Evolutionary conservation across 352 stramenopile genomes (phyloP), one percentile per base, ranked within the genome.

Genomic region (Pythium myriotylum): DNA sequence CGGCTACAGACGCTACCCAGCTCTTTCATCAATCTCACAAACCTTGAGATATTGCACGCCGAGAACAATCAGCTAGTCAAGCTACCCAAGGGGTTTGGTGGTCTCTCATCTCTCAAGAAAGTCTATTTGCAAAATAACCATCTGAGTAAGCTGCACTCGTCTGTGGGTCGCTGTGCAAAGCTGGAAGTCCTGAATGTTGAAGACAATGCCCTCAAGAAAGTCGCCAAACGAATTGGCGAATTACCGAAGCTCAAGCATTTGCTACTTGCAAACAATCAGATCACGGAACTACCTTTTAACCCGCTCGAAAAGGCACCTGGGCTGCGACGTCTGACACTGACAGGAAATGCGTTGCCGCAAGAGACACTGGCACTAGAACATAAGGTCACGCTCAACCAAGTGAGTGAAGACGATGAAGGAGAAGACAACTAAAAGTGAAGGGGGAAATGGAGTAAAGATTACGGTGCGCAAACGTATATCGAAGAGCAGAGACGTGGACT

Each of bases 111-210:
- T 17, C 76, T 96, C 20, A 78, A 80, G 12, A 92, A 94, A 56
- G 77, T 92, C 4, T 96, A 95, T 54, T 56, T 96, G 47, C 87
- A 95, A 45, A 79, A 93, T 72, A 96, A 96, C 59, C 64, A 68
- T 20, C 58, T 96, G 19, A 77, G 62, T 12, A 96, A 96, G 51
- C 68, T 96, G 13, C 86, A 94, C 52, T 58, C 84, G 2, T 91
- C 81, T 4, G 72, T 96, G 5, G 88, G 88, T 8, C 77, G 86
- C 9, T 95, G 86, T 54, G 48, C 51, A 32, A 80, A 88, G 62
- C 68, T 96, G 6, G 88, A 96, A 26, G 65, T 95, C 14, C 76
- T 96, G 56, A 96, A 95, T 54, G 71, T 87, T 2, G 88, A 95
- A 57, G 74, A 95, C 60, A 96, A 96, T 45, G 60, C 54, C n/a